Conservation (phyloP, 176 grass and related monocot genomes). For the Metroxylon sagu region DNA sequence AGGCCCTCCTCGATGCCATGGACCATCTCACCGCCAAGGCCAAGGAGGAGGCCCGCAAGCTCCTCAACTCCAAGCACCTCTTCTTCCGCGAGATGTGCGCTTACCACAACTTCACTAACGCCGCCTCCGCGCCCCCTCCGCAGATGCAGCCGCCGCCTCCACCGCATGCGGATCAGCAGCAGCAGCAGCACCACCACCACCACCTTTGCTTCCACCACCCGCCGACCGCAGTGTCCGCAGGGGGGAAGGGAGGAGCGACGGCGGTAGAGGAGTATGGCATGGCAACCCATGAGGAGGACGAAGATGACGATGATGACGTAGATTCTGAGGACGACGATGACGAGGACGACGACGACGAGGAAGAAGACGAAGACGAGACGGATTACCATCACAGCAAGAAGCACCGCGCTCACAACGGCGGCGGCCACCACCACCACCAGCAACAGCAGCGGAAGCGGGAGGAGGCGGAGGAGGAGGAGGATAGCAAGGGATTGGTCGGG, state of each 20-base stretch:
- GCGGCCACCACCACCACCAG: constrained; percentile 1
- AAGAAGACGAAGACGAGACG: too few species aligned
- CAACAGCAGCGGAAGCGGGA: constrained; percentile 6
- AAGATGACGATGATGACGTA: constrained; percentile 41
- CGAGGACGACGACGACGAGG: constrained; percentile 21
- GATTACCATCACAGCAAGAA: background rate
- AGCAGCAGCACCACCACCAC: constrained; percentile 15
- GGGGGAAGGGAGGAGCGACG: background rate
- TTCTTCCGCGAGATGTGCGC: constrained; percentile 96
- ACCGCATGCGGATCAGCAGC: background rate
- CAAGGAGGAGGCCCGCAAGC: constrained; percentile 86
- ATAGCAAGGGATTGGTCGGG: constrained; percentile 12
- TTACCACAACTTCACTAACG: constrained; percentile 53
- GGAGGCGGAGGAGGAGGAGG: constrained; percentile 16
- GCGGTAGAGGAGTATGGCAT: constrained; percentile 5
- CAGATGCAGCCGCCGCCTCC: background rate
- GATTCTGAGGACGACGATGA: constrained; percentile 3
- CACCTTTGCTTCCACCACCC: constrained; percentile 24
- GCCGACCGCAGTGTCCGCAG: background rate
- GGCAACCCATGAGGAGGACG: constrained; percentile 13
- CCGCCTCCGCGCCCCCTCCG: background rate
- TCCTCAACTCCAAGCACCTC: constrained; percentile 93
- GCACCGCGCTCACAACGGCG: background rate
- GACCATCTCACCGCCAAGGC: constrained; percentile 48
- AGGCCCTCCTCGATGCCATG: constrained; percentile 59